Percentiles rank a stretch among this genome's conserved stretches.
These are phyloP conservation scores for Pythium dissotocum DNA, from an alignment of 352 stramenopile species.

Conservation along the genomic window DNA sequence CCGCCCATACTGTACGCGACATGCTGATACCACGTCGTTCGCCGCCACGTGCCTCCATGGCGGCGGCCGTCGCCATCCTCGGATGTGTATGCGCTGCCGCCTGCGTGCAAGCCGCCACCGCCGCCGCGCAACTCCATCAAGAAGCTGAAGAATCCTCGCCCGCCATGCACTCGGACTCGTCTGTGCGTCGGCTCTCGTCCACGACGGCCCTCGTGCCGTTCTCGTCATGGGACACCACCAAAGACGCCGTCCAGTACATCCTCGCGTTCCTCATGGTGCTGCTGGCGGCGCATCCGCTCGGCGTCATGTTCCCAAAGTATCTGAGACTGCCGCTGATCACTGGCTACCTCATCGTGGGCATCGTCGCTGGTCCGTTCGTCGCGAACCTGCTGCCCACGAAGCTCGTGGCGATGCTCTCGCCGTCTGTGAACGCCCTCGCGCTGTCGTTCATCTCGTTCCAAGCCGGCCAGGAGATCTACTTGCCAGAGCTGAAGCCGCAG, in stretches of 20 bases:
- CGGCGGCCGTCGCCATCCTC: background rate
- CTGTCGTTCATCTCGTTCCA: constrained; percentile 83
- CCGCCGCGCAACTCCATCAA: background rate
- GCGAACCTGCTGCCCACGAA: constrained; percentile 43
- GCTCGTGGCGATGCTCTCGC: constrained; percentile 48
- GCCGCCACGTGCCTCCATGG: too few relatives aligned
- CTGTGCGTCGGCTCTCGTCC: background rate
- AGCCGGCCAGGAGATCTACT: constrained; percentile 73
- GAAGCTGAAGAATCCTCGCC: background rate
- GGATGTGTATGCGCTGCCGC: background rate
- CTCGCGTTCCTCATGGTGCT: constrained; percentile 63
- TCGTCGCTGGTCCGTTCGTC: constrained; percentile 59
- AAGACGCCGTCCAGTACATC: constrained; percentile 48
- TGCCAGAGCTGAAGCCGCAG: constrained; percentile 62
- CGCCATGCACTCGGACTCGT: background rate
- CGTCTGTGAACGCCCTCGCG: constrained; percentile 56
- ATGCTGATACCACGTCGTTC: background rate
- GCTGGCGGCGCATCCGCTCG: constrained; percentile 57
- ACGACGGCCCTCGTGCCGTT: constrained; percentile 31
- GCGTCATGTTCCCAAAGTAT: constrained; percentile 57
- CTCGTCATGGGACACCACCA: constrained; percentile 36
- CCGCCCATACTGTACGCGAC: background rate
- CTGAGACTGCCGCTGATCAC: constrained; percentile 71
- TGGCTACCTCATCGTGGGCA: constrained; percentile 65
- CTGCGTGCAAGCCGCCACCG: background rate